Evolutionary conservation across 306 rosid genomes (phyloP).

Genomic region (Mucuna pruriens): DNA sequence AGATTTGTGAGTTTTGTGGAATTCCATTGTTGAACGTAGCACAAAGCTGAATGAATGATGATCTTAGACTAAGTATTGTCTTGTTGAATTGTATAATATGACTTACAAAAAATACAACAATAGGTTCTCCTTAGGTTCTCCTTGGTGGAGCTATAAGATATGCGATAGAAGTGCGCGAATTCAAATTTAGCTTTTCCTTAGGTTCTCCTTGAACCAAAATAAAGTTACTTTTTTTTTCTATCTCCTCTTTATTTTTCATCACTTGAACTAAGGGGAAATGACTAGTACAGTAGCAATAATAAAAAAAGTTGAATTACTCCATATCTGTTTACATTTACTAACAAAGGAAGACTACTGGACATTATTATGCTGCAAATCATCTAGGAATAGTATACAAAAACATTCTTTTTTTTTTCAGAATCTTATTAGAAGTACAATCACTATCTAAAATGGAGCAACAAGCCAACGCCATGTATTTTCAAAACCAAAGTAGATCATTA

Average conservation of each 20-base stretch:
- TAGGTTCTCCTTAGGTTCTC: too few species aligned
- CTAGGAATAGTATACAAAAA: constrained; percentile 39
- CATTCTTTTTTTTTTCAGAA: constrained; percentile 28
- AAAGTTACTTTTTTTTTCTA: neutral
- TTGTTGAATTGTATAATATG: constrained; percentile 44
- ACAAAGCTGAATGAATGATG: constrained; percentile 19
- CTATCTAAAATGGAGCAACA: constrained; percentile 21
- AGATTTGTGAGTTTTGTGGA: constrained; percentile 47
- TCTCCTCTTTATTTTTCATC: neutral
- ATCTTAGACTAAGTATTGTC: constrained; percentile 41
- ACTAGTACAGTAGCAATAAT: constrained; percentile 24
- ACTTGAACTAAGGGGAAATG: neutral
- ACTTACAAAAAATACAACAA: too few species aligned
- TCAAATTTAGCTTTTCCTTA: neutral
- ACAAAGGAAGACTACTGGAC: constrained; percentile 26
- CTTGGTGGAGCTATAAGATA: neutral
- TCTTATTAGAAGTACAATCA: constrained; percentile 35
- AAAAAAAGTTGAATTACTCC: constrained; percentile 27
- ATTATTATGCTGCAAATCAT: constrained; percentile 37
- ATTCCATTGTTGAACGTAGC: constrained; percentile 39
- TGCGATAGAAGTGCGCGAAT: neutral
- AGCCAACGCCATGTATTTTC: too few species aligned
- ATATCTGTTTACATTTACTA: constrained; percentile 30
- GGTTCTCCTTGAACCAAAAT: too few species aligned
- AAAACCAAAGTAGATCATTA: too few species aligned